These are phyloP conservation scores for Mortierella alpina DNA, from an alignment of 192 early-diverging fungal species.

Conservation along the genomic window DNA sequence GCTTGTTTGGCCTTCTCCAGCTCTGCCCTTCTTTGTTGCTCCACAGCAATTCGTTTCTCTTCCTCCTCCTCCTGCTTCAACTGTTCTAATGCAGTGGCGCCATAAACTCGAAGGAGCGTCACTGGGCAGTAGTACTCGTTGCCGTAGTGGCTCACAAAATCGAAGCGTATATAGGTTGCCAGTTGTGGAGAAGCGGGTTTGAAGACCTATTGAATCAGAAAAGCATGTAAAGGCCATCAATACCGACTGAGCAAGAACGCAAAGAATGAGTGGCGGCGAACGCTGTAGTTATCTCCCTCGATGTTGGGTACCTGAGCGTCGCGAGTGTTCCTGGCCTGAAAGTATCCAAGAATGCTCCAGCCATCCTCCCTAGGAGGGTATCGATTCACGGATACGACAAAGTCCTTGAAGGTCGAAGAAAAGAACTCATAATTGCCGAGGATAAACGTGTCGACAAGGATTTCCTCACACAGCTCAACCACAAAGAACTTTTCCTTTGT, in stretches of 20 bases:
- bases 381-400: conserved; percentile 79
- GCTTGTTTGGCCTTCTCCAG: conserved; percentile 50
- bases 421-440: conserved; percentile 98
- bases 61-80: conserved; percentile 71
- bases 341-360: conserved; percentile 88
- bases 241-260: not conserved
- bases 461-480: conserved; percentile 95
- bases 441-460: conserved; percentile 89
- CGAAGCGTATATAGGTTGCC: conserved; percentile 88
- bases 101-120: conserved; percentile 87
- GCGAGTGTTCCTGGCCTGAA: conserved; percentile 86
- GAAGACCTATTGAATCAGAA: conserved; percentile 71
- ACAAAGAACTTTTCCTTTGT: conserved; percentile 83
- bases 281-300: not conserved
- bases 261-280: not conserved
- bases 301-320: conserved; percentile 82
- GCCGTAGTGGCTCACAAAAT: conserved; percentile 91
- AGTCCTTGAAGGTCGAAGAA: conserved; percentile 91
- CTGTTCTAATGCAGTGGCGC: conserved; percentile 93
- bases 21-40: conserved; percentile 34
- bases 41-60: conserved; percentile 36
- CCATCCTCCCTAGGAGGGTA: conserved; percentile 81
- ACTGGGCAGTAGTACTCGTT: conserved; percentile 95
- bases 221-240: too few relatives aligned
- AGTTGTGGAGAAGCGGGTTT: conserved; percentile 76